Base-by-base conservation (phyloP, 352 stramenopile genomes). In the Pythium plurisporium region DNA sequence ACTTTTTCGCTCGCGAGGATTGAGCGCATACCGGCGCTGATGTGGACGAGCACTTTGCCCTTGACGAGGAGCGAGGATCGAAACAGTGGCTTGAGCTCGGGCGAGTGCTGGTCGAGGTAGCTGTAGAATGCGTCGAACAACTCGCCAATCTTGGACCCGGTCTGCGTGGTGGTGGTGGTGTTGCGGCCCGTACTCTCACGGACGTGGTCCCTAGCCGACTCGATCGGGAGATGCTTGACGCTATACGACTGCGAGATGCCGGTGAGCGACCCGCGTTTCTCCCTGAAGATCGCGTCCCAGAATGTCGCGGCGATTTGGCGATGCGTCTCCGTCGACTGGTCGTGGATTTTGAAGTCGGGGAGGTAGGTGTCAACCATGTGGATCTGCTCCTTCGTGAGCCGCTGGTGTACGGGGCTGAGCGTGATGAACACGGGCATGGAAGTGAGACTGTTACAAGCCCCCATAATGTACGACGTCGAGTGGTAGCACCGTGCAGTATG, bases 31-130 rank as follows among this genome's bases (percentile, higher is more conserved):
- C 73, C 74, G 1, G 70, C 69, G 55, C 74, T 85, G 65, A 98
- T 97, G 67, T 97, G 95, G 1, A 92, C 61, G 0, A 98, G 65
- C 25, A 98, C 73, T 26, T 85, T 95, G 77, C 87, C 90, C 27
- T 72, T 70, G 25, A 96, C 74, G 22, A 69, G 62, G 51, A 82
- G 61, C 11, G 74, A 82, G 0, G 65, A 72, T 5, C 74, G 70
- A 20, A 85, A 85, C 3, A 85, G 65, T 0, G 54, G 70, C 44
- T 75, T 74, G 26, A 82, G 63, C 19, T 76, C 59, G 22, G 65
- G 72, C 19, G 74, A 74, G 53, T 79, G 65, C 48, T 73, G 42
- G 29, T 80, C 68, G 27, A 86, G 46, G 46, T 77, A 76, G 2
- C 19, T 42, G 59, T 80, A 82, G 52, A 85, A 85, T 5, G 55